Percentiles rank a stretch among this genome's conserved stretches.
Evolutionary conservation across 1,139 yeast genomes (phyloP).

Genomic region (Kodamaea fungicola): DNA sequence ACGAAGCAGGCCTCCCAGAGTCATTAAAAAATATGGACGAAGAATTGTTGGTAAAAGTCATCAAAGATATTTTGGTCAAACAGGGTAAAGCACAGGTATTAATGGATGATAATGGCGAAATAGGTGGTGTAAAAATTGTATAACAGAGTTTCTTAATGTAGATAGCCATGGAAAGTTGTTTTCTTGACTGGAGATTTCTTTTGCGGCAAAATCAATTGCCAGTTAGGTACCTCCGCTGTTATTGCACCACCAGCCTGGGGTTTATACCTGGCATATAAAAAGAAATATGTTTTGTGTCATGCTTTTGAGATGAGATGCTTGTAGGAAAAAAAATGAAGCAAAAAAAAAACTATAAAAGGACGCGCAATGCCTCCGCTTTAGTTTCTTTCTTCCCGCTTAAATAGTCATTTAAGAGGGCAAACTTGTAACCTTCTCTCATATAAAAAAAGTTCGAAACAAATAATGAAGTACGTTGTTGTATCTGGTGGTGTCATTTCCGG

Average conservation of each 20-base stretch:
- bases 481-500: slow-evolving; percentile 99
- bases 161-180: background rate
- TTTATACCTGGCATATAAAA: slow-evolving; percentile 28
- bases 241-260: slow-evolving; percentile 13
- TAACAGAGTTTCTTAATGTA: slow-evolving; percentile 8
- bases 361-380: slow-evolving; percentile 8
- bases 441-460: slow-evolving; percentile 1
- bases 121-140: slow-evolving; percentile 69
- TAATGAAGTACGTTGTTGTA: slow-evolving; percentile 97
- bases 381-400: slow-evolving; percentile 49
- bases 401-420: slow-evolving; percentile 46
- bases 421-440: slow-evolving; percentile 8
- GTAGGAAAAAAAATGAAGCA: background rate
- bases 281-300: slow-evolving; percentile 7
- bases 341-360: slow-evolving; percentile 13
- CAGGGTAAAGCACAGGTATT: slow-evolving; percentile 67
- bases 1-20: slow-evolving; percentile 53
- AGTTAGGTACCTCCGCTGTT: slow-evolving; percentile 12
- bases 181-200: background rate
- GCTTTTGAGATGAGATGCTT: slow-evolving; percentile 4
- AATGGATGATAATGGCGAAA: slow-evolving; percentile 51
- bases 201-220: slow-evolving; percentile 8
- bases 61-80: slow-evolving; percentile 55
- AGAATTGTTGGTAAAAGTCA: slow-evolving; percentile 49
- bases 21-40: slow-evolving; percentile 65